Conservation (phyloP, 2,329 filamentous ascomycete genomes). For the Hypomyces perniciosus region DNA sequence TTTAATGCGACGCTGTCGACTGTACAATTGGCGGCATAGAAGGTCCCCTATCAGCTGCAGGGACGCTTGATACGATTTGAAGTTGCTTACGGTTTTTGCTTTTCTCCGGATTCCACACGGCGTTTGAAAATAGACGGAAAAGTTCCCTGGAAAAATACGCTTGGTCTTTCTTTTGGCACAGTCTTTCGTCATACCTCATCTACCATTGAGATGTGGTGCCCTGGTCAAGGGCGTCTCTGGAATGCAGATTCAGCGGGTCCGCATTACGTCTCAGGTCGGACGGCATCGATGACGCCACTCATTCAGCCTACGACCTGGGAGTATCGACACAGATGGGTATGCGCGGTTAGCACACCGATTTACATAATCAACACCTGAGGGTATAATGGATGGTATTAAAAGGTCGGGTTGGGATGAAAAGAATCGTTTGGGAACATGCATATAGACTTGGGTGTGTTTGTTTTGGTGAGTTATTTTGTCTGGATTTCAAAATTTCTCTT, state of each 20-base stretch:
- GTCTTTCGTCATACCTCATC: too few relatives aligned
- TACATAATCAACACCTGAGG: conserved; percentile 9
- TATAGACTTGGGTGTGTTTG: conserved; percentile 12
- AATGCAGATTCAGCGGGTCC: not conserved
- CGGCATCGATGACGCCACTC: not conserved
- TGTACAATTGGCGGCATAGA: conserved; percentile 19
- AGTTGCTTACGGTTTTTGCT: too few relatives aligned
- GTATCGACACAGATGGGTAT: too few relatives aligned
- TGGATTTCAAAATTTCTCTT: conserved; percentile 11
- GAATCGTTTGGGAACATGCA: conserved; percentile 10
- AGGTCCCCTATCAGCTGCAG: too few relatives aligned
- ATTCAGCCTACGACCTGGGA: too few relatives aligned
- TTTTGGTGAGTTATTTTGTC: conserved; percentile 10
- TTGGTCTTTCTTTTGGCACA: conserved; percentile 9
- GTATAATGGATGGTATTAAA: conserved; percentile 17
- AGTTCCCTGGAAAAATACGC: conserved; percentile 17
- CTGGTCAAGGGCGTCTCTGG: not conserved
- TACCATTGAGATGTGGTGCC: too few relatives aligned
- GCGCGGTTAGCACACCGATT: not conserved
- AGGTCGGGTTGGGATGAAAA: conserved; percentile 7
- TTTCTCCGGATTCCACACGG: not conserved
- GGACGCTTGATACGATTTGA: too few relatives aligned
- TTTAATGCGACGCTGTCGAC: conserved; percentile 28
- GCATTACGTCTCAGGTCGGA: not conserved
- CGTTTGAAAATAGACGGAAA: conserved; percentile 16